Evolutionary conservation across 208 protist genomes (phyloP).

Genomic region (Crithidia sp.): DNA sequence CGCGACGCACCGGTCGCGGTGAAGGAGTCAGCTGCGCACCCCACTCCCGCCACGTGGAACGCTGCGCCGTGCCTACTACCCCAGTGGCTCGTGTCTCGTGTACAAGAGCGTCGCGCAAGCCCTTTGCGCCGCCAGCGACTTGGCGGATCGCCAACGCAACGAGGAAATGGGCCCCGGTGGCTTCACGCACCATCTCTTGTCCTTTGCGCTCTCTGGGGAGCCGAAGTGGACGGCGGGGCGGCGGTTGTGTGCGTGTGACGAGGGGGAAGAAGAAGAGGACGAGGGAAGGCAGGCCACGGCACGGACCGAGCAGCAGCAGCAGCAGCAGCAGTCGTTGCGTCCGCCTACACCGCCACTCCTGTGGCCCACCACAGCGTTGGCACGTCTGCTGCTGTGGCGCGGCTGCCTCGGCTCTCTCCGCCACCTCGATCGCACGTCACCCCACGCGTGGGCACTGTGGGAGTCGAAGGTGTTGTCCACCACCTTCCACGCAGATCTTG

Average conservation of each 20-base stretch:
- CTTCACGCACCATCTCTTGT: constrained; percentile 57
- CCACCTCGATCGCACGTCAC: background rate
- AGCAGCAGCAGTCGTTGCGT: background rate
- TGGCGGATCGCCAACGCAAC: constrained; percentile 36
- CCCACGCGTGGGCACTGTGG: constrained; percentile 21
- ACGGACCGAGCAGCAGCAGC: background rate
- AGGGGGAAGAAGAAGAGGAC: constrained; percentile 21
- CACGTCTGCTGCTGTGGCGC: constrained; percentile 28
- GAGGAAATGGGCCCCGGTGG: constrained; percentile 42
- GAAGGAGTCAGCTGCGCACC: constrained; percentile 23
- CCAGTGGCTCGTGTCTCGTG: constrained; percentile 56
- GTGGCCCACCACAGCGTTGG: constrained; percentile 31
- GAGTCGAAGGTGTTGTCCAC: constrained; percentile 30
- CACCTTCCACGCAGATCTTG: constrained; percentile 33
- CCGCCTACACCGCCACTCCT: background rate
- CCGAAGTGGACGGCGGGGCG: constrained; percentile 42
- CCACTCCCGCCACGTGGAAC: constrained; percentile 35
- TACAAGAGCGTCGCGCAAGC: constrained; percentile 54
- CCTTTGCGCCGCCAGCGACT: constrained; percentile 42
- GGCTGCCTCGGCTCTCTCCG: constrained; percentile 17
- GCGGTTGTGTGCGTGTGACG: constrained; percentile 22
- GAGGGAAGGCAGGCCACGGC: background rate
- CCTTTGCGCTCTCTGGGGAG: constrained; percentile 55
- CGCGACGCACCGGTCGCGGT: constrained; percentile 22
- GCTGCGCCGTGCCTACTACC: constrained; percentile 46